Percentiles rank a stretch among this genome's conserved stretches.
phyloP scores from a whole-genome alignment of 352 stramenopile species.

The Globisporangium sylvaticum region DNA sequence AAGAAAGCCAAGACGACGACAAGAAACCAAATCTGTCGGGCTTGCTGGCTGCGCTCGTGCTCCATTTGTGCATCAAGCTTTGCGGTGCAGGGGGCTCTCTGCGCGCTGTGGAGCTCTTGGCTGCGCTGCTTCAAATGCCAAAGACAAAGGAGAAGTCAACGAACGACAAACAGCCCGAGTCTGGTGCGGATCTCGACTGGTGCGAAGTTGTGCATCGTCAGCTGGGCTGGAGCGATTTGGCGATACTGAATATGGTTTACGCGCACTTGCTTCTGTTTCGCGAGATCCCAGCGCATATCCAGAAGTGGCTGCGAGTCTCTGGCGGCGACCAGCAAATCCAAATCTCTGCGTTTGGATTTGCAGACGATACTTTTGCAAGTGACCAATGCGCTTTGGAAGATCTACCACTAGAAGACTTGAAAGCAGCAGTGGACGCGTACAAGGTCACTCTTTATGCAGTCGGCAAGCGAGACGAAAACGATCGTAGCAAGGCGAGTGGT shows the following conservation, averaged over 20 bases:
- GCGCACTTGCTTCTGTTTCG: conserved; percentile 17
- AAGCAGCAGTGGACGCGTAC: conserved; percentile 2
- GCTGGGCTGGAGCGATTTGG: conserved; percentile 11
- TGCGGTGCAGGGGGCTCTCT: not conserved
- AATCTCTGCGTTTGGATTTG: conserved; percentile 10
- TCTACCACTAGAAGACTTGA: not conserved
- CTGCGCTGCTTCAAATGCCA: conserved; percentile 1
- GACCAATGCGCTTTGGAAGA: not conserved
- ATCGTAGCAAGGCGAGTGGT: not conserved
- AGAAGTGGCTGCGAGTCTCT: conserved; percentile 16
- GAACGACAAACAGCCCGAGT: not conserved
- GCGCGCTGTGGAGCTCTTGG: conserved; percentile 10
- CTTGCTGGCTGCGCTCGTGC: conserved; percentile 12
- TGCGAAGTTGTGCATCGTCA: conserved; percentile 8
- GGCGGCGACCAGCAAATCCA: not conserved
- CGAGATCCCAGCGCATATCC: conserved; percentile 12
- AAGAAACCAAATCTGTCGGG: conserved; percentile 5
- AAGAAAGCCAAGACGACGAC: not conserved
- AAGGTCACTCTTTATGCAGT: not conserved
- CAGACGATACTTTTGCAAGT: conserved; percentile 1
- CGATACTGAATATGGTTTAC: conserved; percentile 8
- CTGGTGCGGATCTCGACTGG: conserved; percentile 8
- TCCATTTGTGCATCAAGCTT: conserved; percentile 21
- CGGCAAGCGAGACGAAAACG: not conserved
- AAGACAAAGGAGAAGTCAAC: not conserved